Evolutionary conservation across 192 early-diverging fungal species (phyloP), one percentile per base, ranked within the genome.

Genomic region (Lobosporangium transversale): DNA sequence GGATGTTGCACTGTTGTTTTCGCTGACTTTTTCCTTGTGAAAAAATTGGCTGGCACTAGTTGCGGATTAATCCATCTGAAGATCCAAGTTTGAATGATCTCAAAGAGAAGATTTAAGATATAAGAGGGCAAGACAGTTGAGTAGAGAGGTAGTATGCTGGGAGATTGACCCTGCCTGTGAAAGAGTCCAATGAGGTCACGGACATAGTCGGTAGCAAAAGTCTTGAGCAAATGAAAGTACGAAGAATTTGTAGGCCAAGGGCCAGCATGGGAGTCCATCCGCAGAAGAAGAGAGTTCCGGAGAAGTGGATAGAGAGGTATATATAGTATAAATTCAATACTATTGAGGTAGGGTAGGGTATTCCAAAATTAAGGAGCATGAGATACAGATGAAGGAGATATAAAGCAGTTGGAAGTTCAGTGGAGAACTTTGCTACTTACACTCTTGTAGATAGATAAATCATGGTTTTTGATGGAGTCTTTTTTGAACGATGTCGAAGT

Each of bases 301-400:
- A 76, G 58, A 9, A 76, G 73, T 1, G 73, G 73, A 31, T 76
- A 76, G 5, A 76, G 73, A 14, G 73, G 73, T 76, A 76, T 76
- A 58, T 76, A 76, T 27, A 76, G 37, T 2, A 76, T 52, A 51
- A 76, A 76, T 53, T 76, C 73, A 48, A 67, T 53, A 20, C 73
- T 76, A 40, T 42, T 1, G 11, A n/a, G n/a, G n/a, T n/a, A n/a
- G n/a, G n/a, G n/a, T n/a, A 18, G 3, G 2, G 23, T 18, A 15
- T 33, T 49, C n/a, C n/a, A n/a, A n/a, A n/a, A n/a, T n/a, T n/a
- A n/a, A n/a, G n/a, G n/a, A n/a, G n/a, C n/a, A n/a, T n/a, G n/a
- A n/a, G n/a, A n/a, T n/a, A n/a, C n/a, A n/a, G n/a, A n/a, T n/a
- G n/a, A n/a, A n/a, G n/a, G n/a, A n/a, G n/a, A n/a, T n/a, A n/a